Conservation (phyloP, 2,329 filamentous ascomycete genomes). For the Kalmusia sp. region DNA sequence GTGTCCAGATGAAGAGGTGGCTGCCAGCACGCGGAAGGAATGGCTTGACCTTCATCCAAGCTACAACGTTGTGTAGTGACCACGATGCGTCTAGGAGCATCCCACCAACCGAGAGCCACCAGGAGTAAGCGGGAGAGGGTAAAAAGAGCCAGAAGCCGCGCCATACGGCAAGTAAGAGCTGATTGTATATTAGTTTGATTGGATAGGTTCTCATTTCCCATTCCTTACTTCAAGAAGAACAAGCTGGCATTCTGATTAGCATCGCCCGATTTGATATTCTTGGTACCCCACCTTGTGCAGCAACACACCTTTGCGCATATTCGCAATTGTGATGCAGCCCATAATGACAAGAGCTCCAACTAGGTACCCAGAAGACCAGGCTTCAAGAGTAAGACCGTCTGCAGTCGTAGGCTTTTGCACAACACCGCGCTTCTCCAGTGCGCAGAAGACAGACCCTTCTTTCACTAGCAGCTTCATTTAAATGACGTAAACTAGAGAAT, state of each 20-base stretch:
- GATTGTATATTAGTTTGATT: not conserved
- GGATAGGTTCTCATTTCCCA: no score
- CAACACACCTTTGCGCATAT: conserved; percentile 56
- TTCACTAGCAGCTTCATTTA: no score
- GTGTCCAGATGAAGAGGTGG: conserved; percentile 64
- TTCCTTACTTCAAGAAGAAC: conserved; percentile 56
- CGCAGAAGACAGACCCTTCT: not conserved
- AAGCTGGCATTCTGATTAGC: conserved; percentile 38
- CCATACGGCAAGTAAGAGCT: conserved; percentile 63
- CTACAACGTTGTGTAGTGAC: conserved; percentile 70
- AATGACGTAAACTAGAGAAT: no score
- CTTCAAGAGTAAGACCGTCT: conserved; percentile 45
- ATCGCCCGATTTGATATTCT: not conserved
- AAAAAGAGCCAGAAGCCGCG: conserved; percentile 68
- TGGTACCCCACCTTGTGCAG: conserved; percentile 52
- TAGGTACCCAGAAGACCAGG: conserved; percentile 50
- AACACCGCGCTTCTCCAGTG: not conserved
- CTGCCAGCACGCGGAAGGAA: conserved; percentile 61
- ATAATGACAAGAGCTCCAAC: conserved; percentile 55
- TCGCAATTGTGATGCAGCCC: conserved; percentile 56
- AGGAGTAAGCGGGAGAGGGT: conserved; percentile 63
- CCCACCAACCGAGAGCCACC: conserved; percentile 68
- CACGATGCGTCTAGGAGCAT: conserved; percentile 69
- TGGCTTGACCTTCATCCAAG: conserved; percentile 71
- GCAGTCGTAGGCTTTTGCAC: conserved; percentile 10